Base-by-base conservation (phyloP, 2,329 filamentous ascomycete genomes). In the Verticillium alfalfae region DNA sequence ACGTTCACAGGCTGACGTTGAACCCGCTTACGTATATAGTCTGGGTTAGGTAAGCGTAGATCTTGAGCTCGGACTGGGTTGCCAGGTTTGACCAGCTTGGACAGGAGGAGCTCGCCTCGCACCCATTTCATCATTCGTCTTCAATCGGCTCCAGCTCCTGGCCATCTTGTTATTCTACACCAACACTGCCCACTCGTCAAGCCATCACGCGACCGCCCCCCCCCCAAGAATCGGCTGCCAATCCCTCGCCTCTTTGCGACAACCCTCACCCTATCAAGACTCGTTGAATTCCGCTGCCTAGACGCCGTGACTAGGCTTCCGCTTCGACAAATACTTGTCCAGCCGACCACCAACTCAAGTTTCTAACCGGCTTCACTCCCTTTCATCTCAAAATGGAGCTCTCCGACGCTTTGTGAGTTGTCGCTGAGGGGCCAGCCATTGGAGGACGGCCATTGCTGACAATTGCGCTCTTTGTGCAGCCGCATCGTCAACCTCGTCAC, bases 401-500 rank as follows among this genome's bases (percentile, higher is more conserved):
- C 81, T 94, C 92, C 66, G 92, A 96, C 79, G 88, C 88, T 75
- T 96, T 96, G 92, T 96, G 84, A 80, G 91, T 84, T 66, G 57
- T 34, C 45, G 52, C 60, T 22, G 22, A 31, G 26, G 26, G 26
- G 22, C 37, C 3, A 34, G n/a, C 13, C n/a, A 22, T 5, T 56
- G 4, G 26, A 31, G 26, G 26, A 31, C 5, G 5, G 26, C 26
- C 54, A 5, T 15, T 56, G n/a, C 13, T 2, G 1, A 22, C 55
- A 18, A 16, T 13, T 22, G 39, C 31, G 16, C 2, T 6, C 36
- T n/a, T 18, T 56, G 26, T 68, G 63, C 75, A 98, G 95, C 81
- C 95, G 95, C 73, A 87, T 98, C 73, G 91, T 96, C 76, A 99
- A 99, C 84, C 83, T 99, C 76, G 91, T 82, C 70, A 88, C 96